Evolutionary conservation across 352 stramenopile species (phyloP), one percentile per base, ranked within the genome.

Genomic region (Phytophthora multivora): DNA sequence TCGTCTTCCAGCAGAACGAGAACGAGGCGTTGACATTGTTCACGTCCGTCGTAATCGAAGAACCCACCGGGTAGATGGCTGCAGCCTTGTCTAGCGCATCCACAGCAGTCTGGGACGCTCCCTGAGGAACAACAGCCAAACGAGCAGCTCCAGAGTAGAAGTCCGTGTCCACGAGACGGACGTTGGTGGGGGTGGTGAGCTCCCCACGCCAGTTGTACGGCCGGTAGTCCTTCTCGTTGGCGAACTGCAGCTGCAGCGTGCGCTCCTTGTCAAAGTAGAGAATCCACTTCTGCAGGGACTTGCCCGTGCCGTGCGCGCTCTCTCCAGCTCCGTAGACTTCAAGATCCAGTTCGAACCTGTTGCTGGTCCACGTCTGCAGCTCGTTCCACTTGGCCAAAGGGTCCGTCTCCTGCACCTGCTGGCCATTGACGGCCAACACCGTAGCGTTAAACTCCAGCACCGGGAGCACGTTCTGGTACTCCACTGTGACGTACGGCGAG

Each of bases 401-500:
- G 13, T 66, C 49, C 38, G 53, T 57, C 7, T 75, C 36, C 39
- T 80, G 26, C 50, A 92, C 59, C 1, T 59, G 21, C n/a, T 80
- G 51, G 11, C 59, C 63, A 53, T 95, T 93, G 42, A 93, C 67
- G 2, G 68, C 50, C 38, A 79, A 56, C 19, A 95, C 65, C 5
- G 72, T 83, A 26, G 70, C 80, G 42, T 92, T 91, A 26, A 90
- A 66, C 60, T 91, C 80, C 19, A 96, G 41, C 43, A 93, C 73
- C 0, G 88, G 88, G 6, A 90, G 66, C 12, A 91, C 30, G 18
- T 78, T 61, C 33, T 79, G 56, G 68, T 95, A 96, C 65, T 93
- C 79, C 31, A 95, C 79, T 11, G 88, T 94, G 8, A 95, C 49
- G 72, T 93, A 96, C 11, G 88, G 84, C 12, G 84, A 80, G 15